phyloP scores from a whole-genome alignment of 1,284 basidiomycete genomes.

The Tremellales sp. region DNA sequence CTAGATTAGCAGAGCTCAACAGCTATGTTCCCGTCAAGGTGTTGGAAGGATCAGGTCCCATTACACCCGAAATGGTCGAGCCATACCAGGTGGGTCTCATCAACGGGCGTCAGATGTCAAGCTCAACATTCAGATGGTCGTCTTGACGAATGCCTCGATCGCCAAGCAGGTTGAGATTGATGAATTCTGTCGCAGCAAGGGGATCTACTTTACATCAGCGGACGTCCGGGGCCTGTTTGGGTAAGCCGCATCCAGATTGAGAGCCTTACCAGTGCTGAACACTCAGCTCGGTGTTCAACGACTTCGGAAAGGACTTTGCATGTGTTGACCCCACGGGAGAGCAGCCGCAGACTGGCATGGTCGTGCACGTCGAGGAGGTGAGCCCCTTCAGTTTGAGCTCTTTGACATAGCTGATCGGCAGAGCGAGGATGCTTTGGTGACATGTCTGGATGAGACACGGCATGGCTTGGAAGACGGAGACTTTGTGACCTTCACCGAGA shows the following conservation, averaged over 20 bases:
- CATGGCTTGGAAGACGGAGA: conserved; percentile 98
- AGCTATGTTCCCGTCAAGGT: conserved; percentile 90
- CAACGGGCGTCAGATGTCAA: background rate
- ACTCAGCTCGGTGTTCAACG: conserved; percentile 82
- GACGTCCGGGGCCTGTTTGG: conserved; percentile 94
- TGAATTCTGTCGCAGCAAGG: conserved; percentile 83
- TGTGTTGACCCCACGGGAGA: conserved; percentile 96
- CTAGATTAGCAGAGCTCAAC: conserved; percentile 93
- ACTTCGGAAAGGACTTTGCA: conserved; percentile 91
- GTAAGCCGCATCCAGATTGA: conserved; percentile 51
- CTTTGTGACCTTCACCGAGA: conserved; percentile 95
- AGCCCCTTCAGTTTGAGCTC: conserved; percentile 11
- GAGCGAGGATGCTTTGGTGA: conserved; percentile 86
- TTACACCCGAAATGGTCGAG: conserved; percentile 72
- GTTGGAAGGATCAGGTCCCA: conserved; percentile 66
- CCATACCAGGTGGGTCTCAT: conserved; percentile 72
- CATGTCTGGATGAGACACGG: conserved; percentile 93
- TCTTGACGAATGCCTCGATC: conserved; percentile 73
- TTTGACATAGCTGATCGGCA: conserved; percentile 39
- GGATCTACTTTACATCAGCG: conserved; percentile 86
- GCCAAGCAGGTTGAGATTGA: conserved; percentile 91
- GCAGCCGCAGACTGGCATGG: conserved; percentile 89
- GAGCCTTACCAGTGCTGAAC: background rate
- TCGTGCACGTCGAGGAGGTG: conserved; percentile 83
- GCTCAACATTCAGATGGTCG: conserved; percentile 63